phyloP scores from a whole-genome alignment of 495 filamentous ascomycete genomes.

The Tetracladium setigerum region DNA sequence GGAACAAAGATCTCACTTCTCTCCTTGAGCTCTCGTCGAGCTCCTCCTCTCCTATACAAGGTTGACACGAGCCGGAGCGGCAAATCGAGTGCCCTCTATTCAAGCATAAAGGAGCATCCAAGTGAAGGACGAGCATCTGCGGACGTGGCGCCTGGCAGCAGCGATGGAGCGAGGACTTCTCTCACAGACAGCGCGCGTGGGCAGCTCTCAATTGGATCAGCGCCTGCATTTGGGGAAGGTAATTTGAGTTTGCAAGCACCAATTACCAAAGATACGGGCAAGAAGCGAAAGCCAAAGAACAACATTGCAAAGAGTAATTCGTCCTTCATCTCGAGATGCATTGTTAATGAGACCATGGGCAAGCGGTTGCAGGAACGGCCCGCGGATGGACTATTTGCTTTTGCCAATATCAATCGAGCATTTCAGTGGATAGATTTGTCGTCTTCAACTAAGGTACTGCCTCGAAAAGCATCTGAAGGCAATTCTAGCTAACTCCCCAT shows the following conservation, averaged over 20 bases:
- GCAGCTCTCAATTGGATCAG: conserved; percentile 27
- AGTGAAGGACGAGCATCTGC: conserved; percentile 54
- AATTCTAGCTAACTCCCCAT: conserved; percentile 2
- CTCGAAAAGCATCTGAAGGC: background rate
- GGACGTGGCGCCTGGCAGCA: conserved; percentile 34
- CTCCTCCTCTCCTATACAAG: conserved; percentile 39
- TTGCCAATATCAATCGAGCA: conserved; percentile 90
- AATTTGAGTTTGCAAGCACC: conserved; percentile 59
- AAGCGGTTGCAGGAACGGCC: conserved; percentile 75
- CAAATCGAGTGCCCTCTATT: conserved; percentile 30
- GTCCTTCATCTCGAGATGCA: conserved; percentile 92
- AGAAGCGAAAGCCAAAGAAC: conserved; percentile 87
- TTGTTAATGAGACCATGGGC: conserved; percentile 70
- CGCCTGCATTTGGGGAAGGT: conserved; percentile 80
- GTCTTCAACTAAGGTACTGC: conserved; percentile 45
- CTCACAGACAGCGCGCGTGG: conserved; percentile 17
- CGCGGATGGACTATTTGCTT: conserved; percentile 73
- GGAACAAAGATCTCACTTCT: conserved; percentile 84
- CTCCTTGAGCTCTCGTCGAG: conserved; percentile 47
- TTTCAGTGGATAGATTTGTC: conserved; percentile 65
- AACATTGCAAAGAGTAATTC: conserved; percentile 98
- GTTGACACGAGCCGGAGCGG: conserved; percentile 36
- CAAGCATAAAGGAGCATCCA: conserved; percentile 52
- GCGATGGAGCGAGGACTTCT: conserved; percentile 23
- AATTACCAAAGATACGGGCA: conserved; percentile 63